Percentiles rank a stretch among this genome's conserved stretches.
phyloP scores from a whole-genome alignment of 768 basidiomycete species.

The Auricularia sp. region DNA sequence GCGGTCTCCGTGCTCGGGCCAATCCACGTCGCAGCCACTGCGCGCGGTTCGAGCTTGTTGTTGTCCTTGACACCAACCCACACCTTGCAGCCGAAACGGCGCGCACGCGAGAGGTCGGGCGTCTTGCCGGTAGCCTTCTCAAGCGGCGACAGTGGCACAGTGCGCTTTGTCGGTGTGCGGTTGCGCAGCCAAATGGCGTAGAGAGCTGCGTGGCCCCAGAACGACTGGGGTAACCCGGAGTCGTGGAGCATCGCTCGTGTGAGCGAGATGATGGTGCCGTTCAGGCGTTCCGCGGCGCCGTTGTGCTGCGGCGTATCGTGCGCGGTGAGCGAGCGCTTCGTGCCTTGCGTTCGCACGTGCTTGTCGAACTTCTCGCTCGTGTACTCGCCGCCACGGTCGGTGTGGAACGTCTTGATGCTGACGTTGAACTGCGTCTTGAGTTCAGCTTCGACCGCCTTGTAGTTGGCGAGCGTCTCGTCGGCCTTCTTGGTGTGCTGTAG shows the following conservation, averaged over 20 bases:
- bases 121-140: slow-evolving; percentile 14
- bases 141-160: slow-evolving; percentile 15
- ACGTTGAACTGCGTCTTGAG: slow-evolving; percentile 15
- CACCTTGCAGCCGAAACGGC: slow-evolving; percentile 14
- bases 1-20: too few species aligned
- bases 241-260: slow-evolving; percentile 12
- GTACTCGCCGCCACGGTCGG: slow-evolving; percentile 4
- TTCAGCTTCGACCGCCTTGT: too few species aligned
- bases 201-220: slow-evolving; percentile 11
- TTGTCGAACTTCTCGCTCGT: neutral
- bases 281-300: too few species aligned
- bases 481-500: too few species aligned
- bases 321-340: slow-evolving; percentile 6
- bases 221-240: slow-evolving; percentile 3
- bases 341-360: neutral
- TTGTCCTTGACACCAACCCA: slow-evolving; percentile 1
- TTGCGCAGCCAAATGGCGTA: slow-evolving; percentile 10
- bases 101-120: slow-evolving; percentile 17
- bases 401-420: slow-evolving; percentile 6
- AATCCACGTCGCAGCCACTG: too few species aligned
- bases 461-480: too few species aligned
- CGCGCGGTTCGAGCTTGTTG: too few species aligned
- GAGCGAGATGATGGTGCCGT: slow-evolving; percentile 15
- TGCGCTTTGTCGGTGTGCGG: slow-evolving; percentile 5
- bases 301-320: too few species aligned